Evolutionary conservation across 2,329 filamentous ascomycete genomes (phyloP), one percentile per base, ranked within the genome.

Genomic region (Gnomoniopsis smithogilvyi): DNA sequence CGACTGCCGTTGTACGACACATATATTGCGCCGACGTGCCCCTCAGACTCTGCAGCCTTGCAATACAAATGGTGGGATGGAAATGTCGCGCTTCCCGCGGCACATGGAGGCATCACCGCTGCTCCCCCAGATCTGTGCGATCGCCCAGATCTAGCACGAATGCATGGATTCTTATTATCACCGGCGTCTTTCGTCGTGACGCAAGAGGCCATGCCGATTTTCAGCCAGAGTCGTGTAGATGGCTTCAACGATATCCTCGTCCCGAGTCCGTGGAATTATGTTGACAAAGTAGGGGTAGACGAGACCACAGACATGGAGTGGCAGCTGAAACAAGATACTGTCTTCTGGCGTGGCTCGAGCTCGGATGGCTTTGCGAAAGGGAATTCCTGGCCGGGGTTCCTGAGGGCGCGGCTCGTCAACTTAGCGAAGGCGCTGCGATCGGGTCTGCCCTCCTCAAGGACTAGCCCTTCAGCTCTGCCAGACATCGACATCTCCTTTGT

Each of bases 361-460:
- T 80, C 79, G 14, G 81, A 81, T 22, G 81, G 80, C 0, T 74
- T 75, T 49, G 75, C 79, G n/a, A 64, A 75, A 66, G 47, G 73
- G 72, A 61, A 81, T 4, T 81, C 78, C 34, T 88, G 85, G 84
- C 77, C 76, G 19, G 77, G 77, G 1, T 86, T 86, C 63, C 78
- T 86, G 36, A 77, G 84, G 6, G 84, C 86, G 57, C 78, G 85
- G 11, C 82, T 88, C 62, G 76, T 87, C 8, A 72, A 78, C 47
- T 43, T 53, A 15, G 48, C 41, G 54, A 10, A 54, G 62, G n/a
- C 22, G 17, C n/a, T 45, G 22, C 17, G 15, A 2, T 38, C 21
- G 2, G 12, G n/a, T 2, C 8, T 38, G 10, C 3, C 21, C 11
- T 15, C n/a, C 41, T 7, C 21, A 41, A 41, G n/a, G 19, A 22